Percentiles rank a stretch among this genome's conserved stretches.
These are phyloP conservation scores for Phytophthora macrochlamydospora DNA, from an alignment of 352 stramenopile species.

Conservation along the genomic window DNA sequence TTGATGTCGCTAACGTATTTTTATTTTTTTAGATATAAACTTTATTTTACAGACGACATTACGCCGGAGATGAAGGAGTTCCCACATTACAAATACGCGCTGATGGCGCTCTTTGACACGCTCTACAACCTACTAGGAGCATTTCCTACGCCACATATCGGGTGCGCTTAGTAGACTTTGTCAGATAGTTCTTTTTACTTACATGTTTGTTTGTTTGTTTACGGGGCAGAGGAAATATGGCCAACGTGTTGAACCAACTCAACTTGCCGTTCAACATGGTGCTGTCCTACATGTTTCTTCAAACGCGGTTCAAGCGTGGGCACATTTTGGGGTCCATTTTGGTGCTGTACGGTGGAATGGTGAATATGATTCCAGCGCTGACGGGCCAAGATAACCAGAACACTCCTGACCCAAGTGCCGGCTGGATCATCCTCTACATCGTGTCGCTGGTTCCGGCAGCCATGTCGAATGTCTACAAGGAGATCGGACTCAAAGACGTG, in stretches of 20 bases:
- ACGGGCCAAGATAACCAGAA: constrained; percentile 69
- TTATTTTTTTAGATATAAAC: constrained; percentile 61
- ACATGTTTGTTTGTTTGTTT: neutral
- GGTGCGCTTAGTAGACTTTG: constrained; percentile 36
- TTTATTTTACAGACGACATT: constrained; percentile 89
- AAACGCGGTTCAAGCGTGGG: constrained; percentile 80
- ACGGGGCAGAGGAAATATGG: constrained; percentile 68
- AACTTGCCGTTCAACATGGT: constrained; percentile 90
- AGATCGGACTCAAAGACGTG: constrained; percentile 88
- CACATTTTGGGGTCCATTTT: constrained; percentile 87
- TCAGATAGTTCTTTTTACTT: neutral
- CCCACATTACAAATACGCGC: constrained; percentile 87
- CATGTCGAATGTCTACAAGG: constrained; percentile 89
- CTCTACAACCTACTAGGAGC: constrained; percentile 81
- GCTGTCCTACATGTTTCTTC: constrained; percentile 79
- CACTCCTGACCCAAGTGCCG: constrained; percentile 72
- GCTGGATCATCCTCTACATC: constrained; percentile 85
- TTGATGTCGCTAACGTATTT: neutral
- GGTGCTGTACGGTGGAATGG: constrained; percentile 84
- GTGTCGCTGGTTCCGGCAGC: constrained; percentile 71
- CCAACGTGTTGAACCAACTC: constrained; percentile 86
- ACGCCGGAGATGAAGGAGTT: constrained; percentile 82
- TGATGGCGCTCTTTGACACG: constrained; percentile 89
- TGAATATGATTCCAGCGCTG: constrained; percentile 84
- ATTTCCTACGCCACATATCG: constrained; percentile 87